A percentile compares a stretch with the other conserved stretches of the same genome.
These are phyloP conservation scores for Tephrocybe rancida DNA, from an alignment of 768 basidiomycete genomes.

Conservation along the genomic window DNA sequence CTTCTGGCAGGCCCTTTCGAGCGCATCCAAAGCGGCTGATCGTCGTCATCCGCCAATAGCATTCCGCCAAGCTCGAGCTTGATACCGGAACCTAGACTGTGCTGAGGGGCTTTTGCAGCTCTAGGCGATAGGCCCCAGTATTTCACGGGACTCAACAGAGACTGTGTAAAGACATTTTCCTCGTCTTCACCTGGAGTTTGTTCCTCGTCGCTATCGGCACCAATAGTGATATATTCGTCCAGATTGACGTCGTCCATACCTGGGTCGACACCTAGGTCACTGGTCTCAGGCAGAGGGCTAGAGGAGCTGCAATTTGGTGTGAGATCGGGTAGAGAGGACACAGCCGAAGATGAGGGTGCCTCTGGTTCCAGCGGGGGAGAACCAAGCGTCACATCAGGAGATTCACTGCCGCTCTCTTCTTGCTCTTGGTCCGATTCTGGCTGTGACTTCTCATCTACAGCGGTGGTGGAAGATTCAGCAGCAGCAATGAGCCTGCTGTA, in stretches of 20 bases:
- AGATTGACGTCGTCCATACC: constrained; percentile 9
- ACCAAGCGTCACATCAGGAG: constrained; percentile 12
- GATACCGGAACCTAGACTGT: constrained; percentile 26
- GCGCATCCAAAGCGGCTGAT: constrained; percentile 26
- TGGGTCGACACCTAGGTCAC: constrained; percentile 36
- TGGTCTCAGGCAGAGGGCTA: constrained; percentile 54
- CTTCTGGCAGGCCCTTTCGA: constrained; percentile 28
- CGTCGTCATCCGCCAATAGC: constrained; percentile 30
- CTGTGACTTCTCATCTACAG: neutral
- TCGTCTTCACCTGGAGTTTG: constrained; percentile 29
- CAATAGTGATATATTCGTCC: constrained; percentile 19
- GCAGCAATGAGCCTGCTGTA: constrained; percentile 29
- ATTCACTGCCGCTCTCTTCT: constrained; percentile 5
- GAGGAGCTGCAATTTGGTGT: constrained; percentile 66
- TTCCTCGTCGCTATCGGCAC: constrained; percentile 26
- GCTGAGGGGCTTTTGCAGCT: constrained; percentile 16
- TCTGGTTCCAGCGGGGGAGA: constrained; percentile 20
- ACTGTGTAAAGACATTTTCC: constrained; percentile 34
- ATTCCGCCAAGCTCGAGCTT: constrained; percentile 32
- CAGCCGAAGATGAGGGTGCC: constrained; percentile 34
- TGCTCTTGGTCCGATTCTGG: neutral
- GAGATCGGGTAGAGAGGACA: constrained; percentile 57
- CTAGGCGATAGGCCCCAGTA: constrained; percentile 44
- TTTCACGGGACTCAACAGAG: constrained; percentile 43
- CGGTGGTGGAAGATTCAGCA: constrained; percentile 26